Percentiles rank a stretch among this genome's conserved stretches.
Conservation (phyloP, 345 rosid species). For the Camelina sativa region DNA sequence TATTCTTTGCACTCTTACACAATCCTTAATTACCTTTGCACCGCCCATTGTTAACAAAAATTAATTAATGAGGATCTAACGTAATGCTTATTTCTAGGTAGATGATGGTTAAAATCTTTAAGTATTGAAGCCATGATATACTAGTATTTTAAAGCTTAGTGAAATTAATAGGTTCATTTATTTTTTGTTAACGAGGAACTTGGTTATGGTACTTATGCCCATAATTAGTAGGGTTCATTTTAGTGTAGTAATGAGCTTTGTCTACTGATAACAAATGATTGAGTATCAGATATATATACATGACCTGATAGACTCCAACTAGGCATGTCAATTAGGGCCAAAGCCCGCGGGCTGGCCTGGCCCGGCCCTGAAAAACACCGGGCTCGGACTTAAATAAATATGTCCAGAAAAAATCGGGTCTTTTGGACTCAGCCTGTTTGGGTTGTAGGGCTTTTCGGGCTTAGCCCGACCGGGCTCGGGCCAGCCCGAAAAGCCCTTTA, state of each 20-base stretch:
- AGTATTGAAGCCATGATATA: conserved; percentile 11
- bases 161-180: neutral
- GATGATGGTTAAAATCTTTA: neutral
- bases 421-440: too few species aligned
- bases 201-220: neutral
- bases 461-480: too few species aligned
- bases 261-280: conserved; percentile 19
- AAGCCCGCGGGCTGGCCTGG: too few species aligned
- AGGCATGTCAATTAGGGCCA: too few species aligned
- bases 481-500: too few species aligned
- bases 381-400: too few species aligned
- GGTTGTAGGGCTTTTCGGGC: too few species aligned
- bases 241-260: neutral
- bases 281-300: too few species aligned
- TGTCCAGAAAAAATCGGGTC: too few species aligned
- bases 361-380: too few species aligned
- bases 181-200: neutral
- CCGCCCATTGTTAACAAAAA: conserved; percentile 32
- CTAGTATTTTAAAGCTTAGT: neutral
- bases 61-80: neutral
- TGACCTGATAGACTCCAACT: neutral
- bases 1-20: conserved; percentile 31
- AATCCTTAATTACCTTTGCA: conserved; percentile 40
- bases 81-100: neutral
- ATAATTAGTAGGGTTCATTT: neutral